Evolutionary conservation across 805 yeast genomes (phyloP).

Genomic region (Saccharomycopsis javanensis): DNA sequence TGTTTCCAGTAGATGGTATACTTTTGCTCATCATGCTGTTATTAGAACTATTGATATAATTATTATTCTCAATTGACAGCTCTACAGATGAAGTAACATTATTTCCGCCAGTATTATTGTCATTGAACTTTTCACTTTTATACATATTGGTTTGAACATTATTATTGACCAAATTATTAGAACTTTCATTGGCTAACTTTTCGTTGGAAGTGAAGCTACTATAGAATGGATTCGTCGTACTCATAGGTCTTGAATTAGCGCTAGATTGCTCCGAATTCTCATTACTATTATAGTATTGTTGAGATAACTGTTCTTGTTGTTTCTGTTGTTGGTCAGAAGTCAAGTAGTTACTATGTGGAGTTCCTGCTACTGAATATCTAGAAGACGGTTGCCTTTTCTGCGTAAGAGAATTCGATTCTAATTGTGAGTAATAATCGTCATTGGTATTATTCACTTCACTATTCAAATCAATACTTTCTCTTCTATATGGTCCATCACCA

Average conservation of each 20-base stretch:
- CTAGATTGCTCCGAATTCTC: not conserved
- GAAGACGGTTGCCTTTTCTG: not conserved
- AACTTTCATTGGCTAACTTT: not conserved
- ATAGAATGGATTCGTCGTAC: not conserved
- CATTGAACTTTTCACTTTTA: no score
- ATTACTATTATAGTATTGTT: not conserved
- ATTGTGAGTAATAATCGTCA: not conserved
- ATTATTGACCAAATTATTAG: not conserved
- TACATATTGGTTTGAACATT: no score
- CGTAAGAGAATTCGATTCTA: not conserved
- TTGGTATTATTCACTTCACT: not conserved
- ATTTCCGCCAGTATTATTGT: not conserved
- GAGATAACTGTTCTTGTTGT: not conserved
- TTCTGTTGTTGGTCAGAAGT: not conserved
- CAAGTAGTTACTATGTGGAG: not conserved
- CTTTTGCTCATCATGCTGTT: not conserved
- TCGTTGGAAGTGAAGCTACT: not conserved
- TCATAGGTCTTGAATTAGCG: not conserved
- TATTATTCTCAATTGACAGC: not conserved
- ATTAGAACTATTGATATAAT: not conserved
- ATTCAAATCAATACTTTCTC: not conserved
- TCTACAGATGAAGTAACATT: not conserved
- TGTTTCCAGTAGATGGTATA: not conserved
- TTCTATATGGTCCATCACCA: not conserved
- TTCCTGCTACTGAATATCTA: not conserved